Base-by-base conservation (phyloP, 2,329 filamentous ascomycete genomes). In the Hymenotorrendiella dingleyae region DNA sequence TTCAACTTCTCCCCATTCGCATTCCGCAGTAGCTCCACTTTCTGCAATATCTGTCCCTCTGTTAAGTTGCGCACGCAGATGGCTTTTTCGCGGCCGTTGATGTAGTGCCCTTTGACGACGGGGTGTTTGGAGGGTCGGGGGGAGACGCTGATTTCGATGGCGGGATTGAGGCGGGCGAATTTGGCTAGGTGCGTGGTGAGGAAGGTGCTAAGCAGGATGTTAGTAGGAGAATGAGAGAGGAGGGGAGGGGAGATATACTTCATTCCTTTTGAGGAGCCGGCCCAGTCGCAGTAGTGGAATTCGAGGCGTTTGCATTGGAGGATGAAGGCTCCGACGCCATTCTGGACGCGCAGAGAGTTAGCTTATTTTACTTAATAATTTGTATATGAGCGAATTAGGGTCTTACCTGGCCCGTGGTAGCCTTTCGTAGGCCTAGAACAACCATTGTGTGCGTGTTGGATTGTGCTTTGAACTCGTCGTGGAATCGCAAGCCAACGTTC, bases 251-350 rank as follows among this genome's bases (percentile, higher is more conserved):
- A 29, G 33, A 62, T 76, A 51, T 73, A 93, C 86, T 94, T 93
- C 89, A 97, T 96, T 62, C 93, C 93, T 60, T 72, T 80, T 27
- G 91, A 97, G 65, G 87, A 94, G 50, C 90, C 93, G 45, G 86
- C 87, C 79, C 85, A 90, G 74, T 97, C 89, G 73, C 93, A 97
- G 72, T 95, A 98, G 71, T 94, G 86, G 62, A 98, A 87, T 65
- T 95, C 87, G 65, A 98, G 73, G 62, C 84, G 86, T 74, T 88
- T 94, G 80, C 93, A 98, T 72, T 95, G 91, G 45, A 96, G 79
- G 67, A 98, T 87, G 73, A 97, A 97, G 64, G 90, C 86, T 60
- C 91, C 91, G 55, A 97, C 76, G 74, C 93, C 93, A 72, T 98
- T 97, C 90, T 97, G n/a, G 17, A 6, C 11, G 12, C n/a, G 59